Conservation (phyloP, 768 basidiomycete genomes). For the Xerocomellus intermedius region DNA sequence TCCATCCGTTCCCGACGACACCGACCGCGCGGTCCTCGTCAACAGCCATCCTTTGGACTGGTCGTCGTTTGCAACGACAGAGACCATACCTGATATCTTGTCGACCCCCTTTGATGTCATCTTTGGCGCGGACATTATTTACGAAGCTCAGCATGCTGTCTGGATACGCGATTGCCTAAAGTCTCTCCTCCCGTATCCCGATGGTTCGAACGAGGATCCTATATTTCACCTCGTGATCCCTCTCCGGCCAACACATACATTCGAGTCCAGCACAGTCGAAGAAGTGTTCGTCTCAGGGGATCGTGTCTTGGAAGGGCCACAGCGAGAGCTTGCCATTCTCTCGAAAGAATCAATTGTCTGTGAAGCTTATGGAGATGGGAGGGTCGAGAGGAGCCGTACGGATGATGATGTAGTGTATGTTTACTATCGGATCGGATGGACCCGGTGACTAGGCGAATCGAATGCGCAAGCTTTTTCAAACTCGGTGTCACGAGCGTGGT, state of each 20-base stretch:
- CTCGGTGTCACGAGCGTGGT: no score
- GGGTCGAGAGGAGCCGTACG: no score
- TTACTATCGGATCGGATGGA: no score
- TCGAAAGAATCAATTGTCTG: no score
- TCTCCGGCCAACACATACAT: constrained; percentile 57
- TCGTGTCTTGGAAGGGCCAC: no score
- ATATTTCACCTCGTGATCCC: constrained; percentile 78
- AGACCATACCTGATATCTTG: constrained; percentile 22
- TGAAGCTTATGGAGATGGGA: no score
- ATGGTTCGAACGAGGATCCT: neutral
- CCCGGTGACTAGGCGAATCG: no score
- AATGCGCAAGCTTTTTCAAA: no score
- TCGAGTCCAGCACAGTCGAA: no score
- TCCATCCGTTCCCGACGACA: neutral
- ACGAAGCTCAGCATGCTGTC: constrained; percentile 46
- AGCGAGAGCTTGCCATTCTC: no score
- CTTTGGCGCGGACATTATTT: constrained; percentile 54
- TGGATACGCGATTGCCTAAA: constrained; percentile 47
- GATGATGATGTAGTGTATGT: no score
- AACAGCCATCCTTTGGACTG: constrained; percentile 38
- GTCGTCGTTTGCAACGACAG: constrained; percentile 20
- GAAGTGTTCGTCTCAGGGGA: constrained; percentile 34
- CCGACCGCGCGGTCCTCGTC: constrained; percentile 17
- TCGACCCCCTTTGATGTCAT: constrained; percentile 45
- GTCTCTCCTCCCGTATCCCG: constrained; percentile 34